Evolutionary conservation across 176 grass and related monocot genomes (phyloP).

Genomic region (Oryza nivara): DNA sequence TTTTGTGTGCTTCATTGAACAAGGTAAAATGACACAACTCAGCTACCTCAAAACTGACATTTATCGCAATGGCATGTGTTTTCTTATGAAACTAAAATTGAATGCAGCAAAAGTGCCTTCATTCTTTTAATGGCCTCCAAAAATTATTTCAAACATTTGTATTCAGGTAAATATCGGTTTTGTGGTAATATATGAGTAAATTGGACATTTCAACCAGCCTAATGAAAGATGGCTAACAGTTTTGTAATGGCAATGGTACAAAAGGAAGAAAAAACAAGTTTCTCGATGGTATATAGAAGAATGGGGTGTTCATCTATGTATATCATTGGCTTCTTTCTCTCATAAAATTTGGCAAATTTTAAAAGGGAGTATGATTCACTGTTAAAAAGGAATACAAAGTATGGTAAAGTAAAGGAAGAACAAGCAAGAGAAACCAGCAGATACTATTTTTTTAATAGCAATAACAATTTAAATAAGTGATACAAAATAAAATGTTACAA

Average conservation of each 20-base stretch:
- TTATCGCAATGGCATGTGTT: background rate
- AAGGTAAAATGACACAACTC: background rate
- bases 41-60: background rate
- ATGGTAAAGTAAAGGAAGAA: background rate
- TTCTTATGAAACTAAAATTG: background rate
- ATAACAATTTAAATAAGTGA: slow-evolving; percentile 1
- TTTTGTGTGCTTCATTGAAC: background rate
- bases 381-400: background rate
- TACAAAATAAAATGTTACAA: background rate
- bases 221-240: background rate
- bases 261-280: background rate
- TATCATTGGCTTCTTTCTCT: background rate
- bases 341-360: background rate
- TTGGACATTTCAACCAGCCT: background rate
- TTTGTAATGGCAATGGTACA: background rate
- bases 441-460: background rate
- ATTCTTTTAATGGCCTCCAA: background rate
- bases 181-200: background rate
- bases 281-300: background rate
- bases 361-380: background rate
- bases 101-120: background rate
- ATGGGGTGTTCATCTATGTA: background rate
- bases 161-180: background rate
- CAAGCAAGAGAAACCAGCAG: background rate
- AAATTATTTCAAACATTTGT: background rate